phyloP scores from a whole-genome alignment of 2,329 filamentous ascomycete genomes.

The Aspergillus sojae region DNA sequence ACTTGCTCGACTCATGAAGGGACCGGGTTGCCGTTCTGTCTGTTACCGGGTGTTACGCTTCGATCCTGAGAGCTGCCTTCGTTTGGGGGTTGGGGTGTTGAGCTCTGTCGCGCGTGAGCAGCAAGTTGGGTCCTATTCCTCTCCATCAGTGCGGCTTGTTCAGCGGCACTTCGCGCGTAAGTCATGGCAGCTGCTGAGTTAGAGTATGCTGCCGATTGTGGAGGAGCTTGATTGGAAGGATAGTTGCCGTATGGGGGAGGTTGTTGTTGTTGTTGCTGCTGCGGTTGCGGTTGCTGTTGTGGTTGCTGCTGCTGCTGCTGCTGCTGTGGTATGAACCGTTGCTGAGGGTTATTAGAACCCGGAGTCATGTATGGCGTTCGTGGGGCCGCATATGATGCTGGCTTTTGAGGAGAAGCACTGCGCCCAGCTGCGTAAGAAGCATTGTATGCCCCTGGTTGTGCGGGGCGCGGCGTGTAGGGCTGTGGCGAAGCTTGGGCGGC shows the following conservation, averaged over 20 bases:
- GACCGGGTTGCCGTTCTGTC: conserved; percentile 35
- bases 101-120: conserved; percentile 33
- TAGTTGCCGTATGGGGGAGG: conserved; percentile 31
- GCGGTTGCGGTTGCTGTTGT: not conserved
- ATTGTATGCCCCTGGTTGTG: conserved; percentile 36
- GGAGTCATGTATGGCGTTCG: conserved; percentile 41
- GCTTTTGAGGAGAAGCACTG: conserved; percentile 38
- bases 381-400: conserved; percentile 33
- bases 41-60: conserved; percentile 38
- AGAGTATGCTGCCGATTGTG: conserved; percentile 33
- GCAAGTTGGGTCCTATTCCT: conserved; percentile 42
- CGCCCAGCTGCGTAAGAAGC: conserved; percentile 28
- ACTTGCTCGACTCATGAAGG: conserved; percentile 22
- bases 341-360: conserved; percentile 30
- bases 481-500: conserved; percentile 38
- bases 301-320: not conserved
- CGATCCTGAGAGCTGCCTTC: conserved; percentile 37
- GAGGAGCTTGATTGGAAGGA: conserved; percentile 32
- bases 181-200: conserved; percentile 39
- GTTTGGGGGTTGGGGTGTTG: conserved; percentile 37
- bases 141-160: conserved; percentile 44
- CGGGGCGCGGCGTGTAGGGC: conserved; percentile 38
- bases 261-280: conserved; percentile 16
- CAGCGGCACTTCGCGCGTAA: conserved; percentile 43
- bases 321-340: conserved; percentile 33